phyloP scores from a whole-genome alignment of 805 yeast species.

The Schwanniomyces vanrijiae region DNA sequence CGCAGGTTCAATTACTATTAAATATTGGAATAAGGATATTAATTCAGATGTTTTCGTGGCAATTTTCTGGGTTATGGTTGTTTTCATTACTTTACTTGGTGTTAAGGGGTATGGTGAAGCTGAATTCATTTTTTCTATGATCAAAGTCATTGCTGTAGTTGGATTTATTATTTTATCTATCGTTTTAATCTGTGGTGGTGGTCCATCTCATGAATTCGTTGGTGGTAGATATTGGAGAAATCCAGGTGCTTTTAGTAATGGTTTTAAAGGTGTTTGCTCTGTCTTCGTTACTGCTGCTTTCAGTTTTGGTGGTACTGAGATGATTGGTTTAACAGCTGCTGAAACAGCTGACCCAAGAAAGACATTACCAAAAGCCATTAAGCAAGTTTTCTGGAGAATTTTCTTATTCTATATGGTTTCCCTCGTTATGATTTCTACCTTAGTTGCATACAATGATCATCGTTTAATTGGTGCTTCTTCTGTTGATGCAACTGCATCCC shows the following conservation, averaged over 20 bases:
- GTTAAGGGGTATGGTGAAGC: conserved; percentile 9
- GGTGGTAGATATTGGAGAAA: conserved; percentile 10
- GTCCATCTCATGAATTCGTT: conserved; percentile 5
- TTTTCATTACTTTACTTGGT: conserved; percentile 5
- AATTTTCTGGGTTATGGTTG: conserved; percentile 5
- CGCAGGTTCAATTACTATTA: conserved; percentile 5
- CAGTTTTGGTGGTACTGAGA: conserved; percentile 14
- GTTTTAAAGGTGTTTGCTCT: conserved; percentile 34
- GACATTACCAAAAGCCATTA: conserved; percentile 22
- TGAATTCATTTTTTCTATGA: conserved; percentile 6
- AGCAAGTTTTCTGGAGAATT: conserved; percentile 23
- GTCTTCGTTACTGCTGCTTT: conserved; percentile 41
- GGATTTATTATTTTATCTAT: conserved; percentile 20
- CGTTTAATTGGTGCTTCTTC: conserved; percentile 8
- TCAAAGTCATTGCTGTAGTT: conserved; percentile 5
- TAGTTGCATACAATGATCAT: conserved; percentile 16
- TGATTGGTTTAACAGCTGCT: conserved; percentile 8
- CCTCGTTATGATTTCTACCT: conserved; percentile 16
- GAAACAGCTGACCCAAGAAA: conserved; percentile 22
- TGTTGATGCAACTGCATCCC: conserved; percentile 17
- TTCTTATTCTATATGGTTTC: conserved; percentile 20
- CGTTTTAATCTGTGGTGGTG: conserved; percentile 13
- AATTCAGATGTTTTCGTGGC: conserved; percentile 9
- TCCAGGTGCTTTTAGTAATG: conserved; percentile 23
- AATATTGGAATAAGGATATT: conserved; percentile 8